Evolutionary conservation across 805 yeast species (phyloP), one percentile per base, ranked within the genome.

Genomic region (Saturnispora saitoi): DNA sequence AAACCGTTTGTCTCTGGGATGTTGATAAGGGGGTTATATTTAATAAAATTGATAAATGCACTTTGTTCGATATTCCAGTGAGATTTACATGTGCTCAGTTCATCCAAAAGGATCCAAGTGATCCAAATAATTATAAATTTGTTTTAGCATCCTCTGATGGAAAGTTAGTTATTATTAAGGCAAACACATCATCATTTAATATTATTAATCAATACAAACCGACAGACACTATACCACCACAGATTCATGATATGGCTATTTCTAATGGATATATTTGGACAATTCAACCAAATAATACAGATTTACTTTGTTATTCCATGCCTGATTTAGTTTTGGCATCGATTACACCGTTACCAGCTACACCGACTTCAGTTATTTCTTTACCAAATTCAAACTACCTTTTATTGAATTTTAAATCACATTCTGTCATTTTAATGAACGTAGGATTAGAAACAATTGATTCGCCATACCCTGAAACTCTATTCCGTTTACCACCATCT

Each of bases 1-100:
- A 81, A 29, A 70, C 74, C 11, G 81, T 86, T 6, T 73, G 80
- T 45, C 68, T 90, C 43, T 51, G 61, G 60, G 43, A 56, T 41
- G 42, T 58, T 5, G 45, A 49, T 34, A 32, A 47, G 22, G 31
- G 20, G 4, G 8, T n/a, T 11, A 34, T 38, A 10, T 45, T 45
- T 17, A 29, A 29, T 28, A 45, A 20, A 9, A 45, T 46, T 28
- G 48, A 46, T 10, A 46, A 46, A 29, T 37, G 40, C 32, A 31
- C 44, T 11, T 26, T 46, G 9, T 46, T 46, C 24, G 38, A 37
- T 42, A n/a, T 41, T 44, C 31, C 46, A 15, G 51, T 51, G 19
- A 48, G 55, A 24, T 47, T 50, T 17, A 48, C 55, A 4, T 42
- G 47, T 22, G 55, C 55, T 10, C 46, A 40, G 17, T 53, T 53